A percentile compares a stretch with the other conserved stretches of the same genome.
Evolutionary conservation across 805 yeast species (phyloP).

Genomic region (Kazachstania kunashirensis): DNA sequence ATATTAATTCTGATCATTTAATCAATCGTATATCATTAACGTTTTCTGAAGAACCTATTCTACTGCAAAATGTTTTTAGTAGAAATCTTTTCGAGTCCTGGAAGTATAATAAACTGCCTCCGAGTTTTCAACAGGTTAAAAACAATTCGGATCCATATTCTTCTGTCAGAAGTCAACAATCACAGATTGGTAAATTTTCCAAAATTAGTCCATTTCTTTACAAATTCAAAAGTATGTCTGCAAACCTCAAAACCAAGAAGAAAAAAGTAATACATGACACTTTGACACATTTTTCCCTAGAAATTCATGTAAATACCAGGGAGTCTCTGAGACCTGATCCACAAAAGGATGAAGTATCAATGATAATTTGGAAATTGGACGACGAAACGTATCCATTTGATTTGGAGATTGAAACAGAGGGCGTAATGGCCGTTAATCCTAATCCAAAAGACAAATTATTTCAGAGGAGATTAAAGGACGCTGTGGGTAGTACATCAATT

Average conservation of each 20-base stretch:
- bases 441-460: slow-evolving; percentile 4
- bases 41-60: slow-evolving; percentile 14
- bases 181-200: slow-evolving; percentile 49
- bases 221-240: slow-evolving; percentile 5
- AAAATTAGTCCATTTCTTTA: slow-evolving; percentile 12
- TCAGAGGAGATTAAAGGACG: slow-evolving; percentile 7
- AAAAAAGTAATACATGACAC: slow-evolving; percentile 34
- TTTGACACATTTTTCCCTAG: slow-evolving; percentile 53
- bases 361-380: slow-evolving; percentile 57
- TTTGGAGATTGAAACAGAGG: slow-evolving; percentile 30
- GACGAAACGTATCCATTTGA: slow-evolving; percentile 32
- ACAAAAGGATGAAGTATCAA: slow-evolving; percentile 41
- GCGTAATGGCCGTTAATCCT: slow-evolving; percentile 25
- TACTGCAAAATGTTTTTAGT: slow-evolving; percentile 3
- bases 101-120: slow-evolving; percentile 43
- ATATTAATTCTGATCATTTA: slow-evolving; percentile 34
- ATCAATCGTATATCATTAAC: slow-evolving; percentile 26
- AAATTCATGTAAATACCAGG: slow-evolving; percentile 55
- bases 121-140: slow-evolving; percentile 34
- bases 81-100: slow-evolving; percentile 23
- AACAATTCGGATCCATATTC: slow-evolving; percentile 5
- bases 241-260: slow-evolving; percentile 20
- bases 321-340: slow-evolving; percentile 56
- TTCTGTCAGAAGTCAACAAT: slow-evolving; percentile 17
- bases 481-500: slow-evolving; percentile 24